These are phyloP conservation scores for Colletotrichum sp. DNA, from an alignment of 2,329 filamentous ascomycete species.

Conservation along the genomic window DNA sequence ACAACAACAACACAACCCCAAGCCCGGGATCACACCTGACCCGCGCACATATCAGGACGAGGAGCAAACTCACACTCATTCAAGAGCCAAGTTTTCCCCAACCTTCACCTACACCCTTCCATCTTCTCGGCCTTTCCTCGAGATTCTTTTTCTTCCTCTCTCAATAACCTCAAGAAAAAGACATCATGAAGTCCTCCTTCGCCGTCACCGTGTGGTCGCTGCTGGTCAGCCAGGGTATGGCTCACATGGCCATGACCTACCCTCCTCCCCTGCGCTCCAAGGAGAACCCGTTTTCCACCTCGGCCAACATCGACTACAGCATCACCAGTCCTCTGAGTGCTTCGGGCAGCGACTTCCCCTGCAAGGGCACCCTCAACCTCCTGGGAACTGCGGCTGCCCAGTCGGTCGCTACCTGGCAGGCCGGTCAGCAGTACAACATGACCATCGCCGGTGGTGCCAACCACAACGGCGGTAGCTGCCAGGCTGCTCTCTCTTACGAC, in stretches of 20 bases:
- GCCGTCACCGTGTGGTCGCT: conserved; percentile 31
- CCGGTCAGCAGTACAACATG: conserved; percentile 68
- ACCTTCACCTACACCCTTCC: background rate
- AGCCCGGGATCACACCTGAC: background rate
- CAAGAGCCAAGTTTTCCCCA: background rate
- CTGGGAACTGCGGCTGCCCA: conserved; percentile 54
- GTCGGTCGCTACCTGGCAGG: conserved; percentile 64
- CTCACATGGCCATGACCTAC: conserved; percentile 62
- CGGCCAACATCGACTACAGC: conserved; percentile 66
- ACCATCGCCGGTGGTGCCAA: conserved; percentile 65
- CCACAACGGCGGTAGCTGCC: conserved; percentile 78
- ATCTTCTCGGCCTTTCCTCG: background rate
- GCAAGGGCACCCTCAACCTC: conserved; percentile 68
- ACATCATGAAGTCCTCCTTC: conserved; percentile 44
- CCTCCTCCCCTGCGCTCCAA: conserved; percentile 60
- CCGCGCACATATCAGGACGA: background rate
- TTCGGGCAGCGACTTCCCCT: conserved; percentile 73
- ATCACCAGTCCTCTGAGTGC: conserved; percentile 71
- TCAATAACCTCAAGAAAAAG: background rate
- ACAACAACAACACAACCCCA: background rate
- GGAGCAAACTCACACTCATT: conserved; percentile 16
- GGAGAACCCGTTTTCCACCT: conserved; percentile 50
- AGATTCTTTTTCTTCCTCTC: conserved; percentile 7
- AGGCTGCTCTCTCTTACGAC: conserved; percentile 78
- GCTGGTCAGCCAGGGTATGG: conserved; percentile 48